phyloP scores from a whole-genome alignment of 148 eudicot genomes.

The Persicaria maculosa region DNA sequence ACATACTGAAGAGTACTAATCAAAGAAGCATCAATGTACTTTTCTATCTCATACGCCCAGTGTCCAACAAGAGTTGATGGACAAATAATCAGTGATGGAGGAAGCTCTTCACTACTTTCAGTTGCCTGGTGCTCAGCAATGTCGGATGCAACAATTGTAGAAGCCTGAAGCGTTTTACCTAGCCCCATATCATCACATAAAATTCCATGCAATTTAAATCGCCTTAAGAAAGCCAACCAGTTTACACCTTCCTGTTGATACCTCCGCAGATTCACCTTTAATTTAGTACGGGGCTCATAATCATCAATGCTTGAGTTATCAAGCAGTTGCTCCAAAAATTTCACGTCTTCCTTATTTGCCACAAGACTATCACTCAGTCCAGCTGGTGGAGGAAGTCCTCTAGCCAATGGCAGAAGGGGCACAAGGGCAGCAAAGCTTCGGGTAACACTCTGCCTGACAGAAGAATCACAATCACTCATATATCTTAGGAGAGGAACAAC shows the following conservation, averaged over 20 bases:
- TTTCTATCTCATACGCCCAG: constrained; percentile 98
- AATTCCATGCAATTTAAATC: constrained; percentile 96
- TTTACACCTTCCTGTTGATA: constrained; percentile 99
- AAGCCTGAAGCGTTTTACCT: constrained; percentile 98
- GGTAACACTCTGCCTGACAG: constrained; percentile 96
- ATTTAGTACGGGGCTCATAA: constrained; percentile 66
- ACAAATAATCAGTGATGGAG: constrained; percentile 76
- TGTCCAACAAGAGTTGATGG: constrained; percentile 99
- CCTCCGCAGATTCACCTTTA: constrained; percentile 82
- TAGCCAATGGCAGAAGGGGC: constrained; percentile 95
- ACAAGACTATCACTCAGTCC: constrained; percentile 60
- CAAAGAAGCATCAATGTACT: constrained; percentile 79
- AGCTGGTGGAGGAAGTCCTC: constrained; percentile 74
- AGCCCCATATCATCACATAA: constrained; percentile 99
- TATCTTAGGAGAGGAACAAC: constrained; percentile 98
- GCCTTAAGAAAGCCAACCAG: constrained; percentile 93
- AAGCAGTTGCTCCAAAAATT: constrained; percentile 90
- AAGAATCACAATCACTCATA: constrained; percentile 92
- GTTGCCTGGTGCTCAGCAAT: constrained; percentile 59
- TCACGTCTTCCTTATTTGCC: constrained; percentile 75
- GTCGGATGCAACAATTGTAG: constrained; percentile 96
- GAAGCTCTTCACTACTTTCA: constrained; percentile 31
- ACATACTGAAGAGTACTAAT: constrained; percentile 77
- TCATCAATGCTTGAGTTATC: constrained; percentile 97
- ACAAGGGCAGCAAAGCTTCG: constrained; percentile 97